phyloP scores from a whole-genome alignment of 768 basidiomycete species.

The Sarcodon sp. region DNA sequence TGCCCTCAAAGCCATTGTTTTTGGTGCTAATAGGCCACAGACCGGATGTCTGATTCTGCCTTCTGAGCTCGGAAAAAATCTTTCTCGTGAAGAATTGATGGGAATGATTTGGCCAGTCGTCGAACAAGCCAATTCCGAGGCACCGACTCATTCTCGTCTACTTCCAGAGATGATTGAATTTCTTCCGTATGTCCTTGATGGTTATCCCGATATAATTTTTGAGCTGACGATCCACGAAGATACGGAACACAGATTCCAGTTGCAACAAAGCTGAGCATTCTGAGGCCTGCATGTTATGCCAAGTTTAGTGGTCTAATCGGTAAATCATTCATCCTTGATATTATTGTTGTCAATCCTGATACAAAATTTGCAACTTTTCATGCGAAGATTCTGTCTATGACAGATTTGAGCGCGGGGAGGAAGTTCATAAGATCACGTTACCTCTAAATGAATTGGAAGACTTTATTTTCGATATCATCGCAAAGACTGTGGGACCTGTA shows the following conservation, averaged over 20 bases:
- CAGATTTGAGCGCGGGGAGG: slow-evolving; percentile 28
- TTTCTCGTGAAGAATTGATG: slow-evolving; percentile 12
- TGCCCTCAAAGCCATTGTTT: slow-evolving; percentile 27
- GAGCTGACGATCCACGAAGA: slow-evolving; percentile 1
- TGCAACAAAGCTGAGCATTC: slow-evolving; percentile 38
- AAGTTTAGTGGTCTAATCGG: slow-evolving; percentile 35
- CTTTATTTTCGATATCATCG: slow-evolving; percentile 22
- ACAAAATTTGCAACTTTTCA: neutral
- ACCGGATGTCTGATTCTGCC: slow-evolving; percentile 38
- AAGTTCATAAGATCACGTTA: slow-evolving; percentile 15
- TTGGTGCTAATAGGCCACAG: slow-evolving; percentile 35
- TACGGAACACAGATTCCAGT: slow-evolving; percentile 31
- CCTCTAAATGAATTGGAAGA: slow-evolving; percentile 17
- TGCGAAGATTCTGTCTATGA: slow-evolving; percentile 19
- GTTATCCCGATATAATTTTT: neutral
- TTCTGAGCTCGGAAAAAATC: slow-evolving; percentile 21
- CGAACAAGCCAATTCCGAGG: slow-evolving; percentile 34
- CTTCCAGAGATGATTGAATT: slow-evolving; percentile 36
- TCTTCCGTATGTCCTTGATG: slow-evolving; percentile 21
- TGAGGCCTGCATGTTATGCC: slow-evolving; percentile 36
- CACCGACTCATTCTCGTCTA: slow-evolving; percentile 40
- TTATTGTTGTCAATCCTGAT: neutral
- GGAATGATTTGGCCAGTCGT: slow-evolving; percentile 29
- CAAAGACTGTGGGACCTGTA: slow-evolving; percentile 19
- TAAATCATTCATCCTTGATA: slow-evolving; percentile 8